A percentile compares a stretch with the other conserved stretches of the same genome.
Evolutionary conservation across 371 early-diverging fungal species (phyloP).

Genomic region (Actinomortierella ambigua): DNA sequence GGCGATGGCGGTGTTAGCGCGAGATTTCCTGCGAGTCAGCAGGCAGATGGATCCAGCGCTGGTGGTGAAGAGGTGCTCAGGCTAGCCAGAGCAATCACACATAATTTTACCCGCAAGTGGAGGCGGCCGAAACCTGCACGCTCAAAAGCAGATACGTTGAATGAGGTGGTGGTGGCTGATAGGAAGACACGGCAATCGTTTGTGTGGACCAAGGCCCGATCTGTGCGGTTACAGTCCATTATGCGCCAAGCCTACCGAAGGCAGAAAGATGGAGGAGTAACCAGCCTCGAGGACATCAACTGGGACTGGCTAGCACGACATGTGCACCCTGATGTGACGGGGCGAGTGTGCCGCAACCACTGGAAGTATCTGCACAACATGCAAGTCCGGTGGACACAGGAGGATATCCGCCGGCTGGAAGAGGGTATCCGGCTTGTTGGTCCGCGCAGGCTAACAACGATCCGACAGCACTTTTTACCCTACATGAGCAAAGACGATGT

Average conservation of each 20-base stretch:
- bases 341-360: constrained; percentile 23
- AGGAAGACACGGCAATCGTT: not conserved
- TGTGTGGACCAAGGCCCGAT: constrained; percentile 34
- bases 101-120: too few relatives aligned
- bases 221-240: constrained; percentile 20
- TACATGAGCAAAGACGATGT: constrained; percentile 31
- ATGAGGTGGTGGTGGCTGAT: not conserved
- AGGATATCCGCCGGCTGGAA: constrained; percentile 22
- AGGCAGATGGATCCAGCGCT: too few relatives aligned
- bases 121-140: too few relatives aligned
- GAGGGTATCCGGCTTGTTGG: constrained; percentile 36
- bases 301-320: constrained; percentile 25
- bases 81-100: too few relatives aligned
- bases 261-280: not conserved
- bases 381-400: constrained; percentile 11
- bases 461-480: constrained; percentile 30
- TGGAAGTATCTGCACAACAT: constrained; percentile 27
- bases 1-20: not conserved
- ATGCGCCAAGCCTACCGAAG: constrained; percentile 23
- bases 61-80: too few relatives aligned
- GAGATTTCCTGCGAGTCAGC: too few relatives aligned
- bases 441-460: constrained; percentile 12
- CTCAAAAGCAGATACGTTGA: not conserved
- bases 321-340: constrained; percentile 20
- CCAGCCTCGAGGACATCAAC: constrained; percentile 27